These are phyloP conservation scores for Fomitopsis pulvina DNA, from an alignment of 768 basidiomycete species.

Conservation along the genomic window DNA sequence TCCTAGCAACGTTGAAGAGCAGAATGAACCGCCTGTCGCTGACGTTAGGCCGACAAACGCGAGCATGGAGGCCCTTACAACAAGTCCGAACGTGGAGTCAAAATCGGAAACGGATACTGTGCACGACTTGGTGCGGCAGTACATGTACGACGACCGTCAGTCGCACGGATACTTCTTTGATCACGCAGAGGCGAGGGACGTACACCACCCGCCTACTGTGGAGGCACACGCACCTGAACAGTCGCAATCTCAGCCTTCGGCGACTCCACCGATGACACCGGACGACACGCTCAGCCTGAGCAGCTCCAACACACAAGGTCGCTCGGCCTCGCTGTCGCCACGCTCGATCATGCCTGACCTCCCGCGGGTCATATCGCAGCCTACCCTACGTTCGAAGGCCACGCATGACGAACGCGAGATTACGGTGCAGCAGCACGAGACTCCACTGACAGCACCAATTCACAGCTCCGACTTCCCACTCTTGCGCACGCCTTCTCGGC, in stretches of 20 bases:
- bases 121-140: conserved; percentile 11
- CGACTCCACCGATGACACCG: conserved; percentile 24
- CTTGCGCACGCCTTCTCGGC: conserved; percentile 11
- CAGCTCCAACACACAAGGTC: conserved; percentile 16
- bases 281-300: conserved; percentile 21
- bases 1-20: conserved; percentile 4
- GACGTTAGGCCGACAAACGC: conserved; percentile 3
- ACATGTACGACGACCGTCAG: conserved; percentile 23
- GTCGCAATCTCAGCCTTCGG: conserved; percentile 8
- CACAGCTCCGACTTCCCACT: conserved; percentile 17
- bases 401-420: conserved; percentile 1
- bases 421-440: conserved; percentile 8
- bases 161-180: conserved; percentile 19
- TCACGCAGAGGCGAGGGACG: background rate
- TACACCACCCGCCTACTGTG: background rate
- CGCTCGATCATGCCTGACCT: conserved; percentile 8
- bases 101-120: background rate
- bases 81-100: conserved; percentile 5
- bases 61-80: background rate
- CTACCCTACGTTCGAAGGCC: background rate
- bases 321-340: conserved; percentile 10
- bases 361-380: background rate
- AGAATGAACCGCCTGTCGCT: background rate
- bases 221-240: conserved; percentile 2
- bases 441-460: conserved; percentile 9